These are phyloP conservation scores for Mycothermus thermophilus DNA, from an alignment of 495 filamentous ascomycete genomes.

Conservation along the genomic window DNA sequence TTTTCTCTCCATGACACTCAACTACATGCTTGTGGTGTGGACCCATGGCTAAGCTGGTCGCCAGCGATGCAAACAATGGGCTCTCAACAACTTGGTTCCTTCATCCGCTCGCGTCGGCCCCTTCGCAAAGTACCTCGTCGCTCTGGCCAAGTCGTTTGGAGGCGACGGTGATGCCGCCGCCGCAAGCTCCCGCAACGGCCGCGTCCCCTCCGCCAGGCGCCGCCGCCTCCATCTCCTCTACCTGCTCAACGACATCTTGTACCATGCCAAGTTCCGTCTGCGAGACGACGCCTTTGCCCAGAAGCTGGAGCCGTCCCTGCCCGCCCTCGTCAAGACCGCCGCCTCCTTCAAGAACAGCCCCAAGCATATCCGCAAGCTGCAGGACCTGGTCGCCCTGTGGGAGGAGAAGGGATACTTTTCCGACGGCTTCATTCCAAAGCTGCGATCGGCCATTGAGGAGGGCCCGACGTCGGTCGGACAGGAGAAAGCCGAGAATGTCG, in stretches of 20 bases:
- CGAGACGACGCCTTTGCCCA: slow-evolving; percentile 41
- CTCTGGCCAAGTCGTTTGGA: slow-evolving; percentile 48
- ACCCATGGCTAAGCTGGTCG: slow-evolving; percentile 38
- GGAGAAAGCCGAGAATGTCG: not conserved
- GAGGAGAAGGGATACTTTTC: slow-evolving; percentile 52
- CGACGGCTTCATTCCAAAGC: slow-evolving; percentile 41
- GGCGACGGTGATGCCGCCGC: slow-evolving; percentile 4
- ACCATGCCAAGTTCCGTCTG: slow-evolving; percentile 55
- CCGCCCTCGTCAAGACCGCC: slow-evolving; percentile 46
- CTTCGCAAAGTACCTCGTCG: slow-evolving; percentile 63
- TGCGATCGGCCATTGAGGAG: slow-evolving; percentile 44
- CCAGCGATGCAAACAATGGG: slow-evolving; percentile 83
- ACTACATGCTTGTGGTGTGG: too few species aligned
- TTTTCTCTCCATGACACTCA: too few species aligned
- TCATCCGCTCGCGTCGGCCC: slow-evolving; percentile 52
- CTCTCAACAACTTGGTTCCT: slow-evolving; percentile 53
- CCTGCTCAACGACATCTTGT: slow-evolving; percentile 68
- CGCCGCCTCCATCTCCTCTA: slow-evolving; percentile 70
- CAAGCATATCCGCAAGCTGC: slow-evolving; percentile 52
- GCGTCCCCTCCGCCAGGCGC: slow-evolving; percentile 46
- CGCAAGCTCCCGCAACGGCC: slow-evolving; percentile 12
- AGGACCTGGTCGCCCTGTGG: slow-evolving; percentile 62
- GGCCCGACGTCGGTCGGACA: slow-evolving; percentile 13
- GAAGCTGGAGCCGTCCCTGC: slow-evolving; percentile 47
- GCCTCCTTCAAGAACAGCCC: slow-evolving; percentile 48